Conservation (phyloP, 2,329 filamentous ascomycete genomes). For the Raffaelea ambrosiae region DNA sequence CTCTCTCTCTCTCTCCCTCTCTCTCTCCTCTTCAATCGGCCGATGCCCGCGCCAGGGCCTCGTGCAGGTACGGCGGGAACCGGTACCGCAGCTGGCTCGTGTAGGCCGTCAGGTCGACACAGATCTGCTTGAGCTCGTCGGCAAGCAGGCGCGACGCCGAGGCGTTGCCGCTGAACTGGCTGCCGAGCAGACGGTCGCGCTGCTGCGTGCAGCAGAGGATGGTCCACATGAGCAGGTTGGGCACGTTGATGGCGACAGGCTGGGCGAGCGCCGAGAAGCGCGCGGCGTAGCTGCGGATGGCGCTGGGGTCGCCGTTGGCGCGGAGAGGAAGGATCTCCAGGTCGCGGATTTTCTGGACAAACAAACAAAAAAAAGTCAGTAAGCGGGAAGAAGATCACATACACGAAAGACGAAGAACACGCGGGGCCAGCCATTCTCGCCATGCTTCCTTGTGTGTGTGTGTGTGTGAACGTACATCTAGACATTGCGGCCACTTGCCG, state of each 20-base stretch:
- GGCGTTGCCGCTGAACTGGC: slow-evolving; percentile 67
- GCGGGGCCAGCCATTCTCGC: too few relatives aligned
- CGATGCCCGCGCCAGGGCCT: slow-evolving; percentile 75
- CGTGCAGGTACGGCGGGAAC: slow-evolving; percentile 78
- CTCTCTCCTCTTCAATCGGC: slow-evolving; percentile 41
- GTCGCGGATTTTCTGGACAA: slow-evolving; percentile 52
- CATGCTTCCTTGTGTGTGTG: too few relatives aligned
- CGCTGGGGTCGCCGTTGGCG: slow-evolving; percentile 64
- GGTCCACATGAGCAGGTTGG: slow-evolving; percentile 88
- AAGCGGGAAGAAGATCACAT: background rate
- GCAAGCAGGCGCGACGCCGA: slow-evolving; percentile 55
- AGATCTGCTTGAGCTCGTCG: slow-evolving; percentile 67
- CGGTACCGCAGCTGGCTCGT: slow-evolving; percentile 88
- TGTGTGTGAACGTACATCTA: slow-evolving; percentile 50
- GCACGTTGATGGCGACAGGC: slow-evolving; percentile 80
- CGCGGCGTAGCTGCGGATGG: slow-evolving; percentile 71
- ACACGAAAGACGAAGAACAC: background rate
- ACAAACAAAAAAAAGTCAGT: background rate
- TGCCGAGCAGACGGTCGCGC: slow-evolving; percentile 59
- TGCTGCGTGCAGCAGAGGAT: slow-evolving; percentile 78
- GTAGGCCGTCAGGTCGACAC: slow-evolving; percentile 87
- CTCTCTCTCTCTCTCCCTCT: background rate
- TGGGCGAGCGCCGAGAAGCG: slow-evolving; percentile 72
- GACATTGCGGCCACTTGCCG: slow-evolving; percentile 46
- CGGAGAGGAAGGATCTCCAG: slow-evolving; percentile 75